These are phyloP conservation scores for Phaeosphaeria sp. DNA, from an alignment of 2,329 filamentous ascomycete genomes.

Conservation along the genomic window DNA sequence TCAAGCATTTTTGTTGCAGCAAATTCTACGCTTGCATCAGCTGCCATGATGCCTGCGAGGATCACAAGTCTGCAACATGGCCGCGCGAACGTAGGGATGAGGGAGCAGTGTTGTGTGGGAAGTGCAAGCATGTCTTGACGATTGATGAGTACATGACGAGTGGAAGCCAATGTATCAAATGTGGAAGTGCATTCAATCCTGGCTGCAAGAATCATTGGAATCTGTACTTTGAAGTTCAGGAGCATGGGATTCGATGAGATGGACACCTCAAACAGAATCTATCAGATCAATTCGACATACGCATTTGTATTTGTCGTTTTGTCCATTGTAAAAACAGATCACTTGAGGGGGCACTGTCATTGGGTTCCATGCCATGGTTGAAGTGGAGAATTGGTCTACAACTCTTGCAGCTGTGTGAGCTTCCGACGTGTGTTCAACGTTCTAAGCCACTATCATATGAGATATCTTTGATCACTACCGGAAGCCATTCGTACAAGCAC, in stretches of 20 bases:
- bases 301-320: too few species aligned
- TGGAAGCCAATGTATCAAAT: slow-evolving; percentile 34
- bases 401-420: not conserved
- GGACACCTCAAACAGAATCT: too few species aligned
- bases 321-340: too few species aligned
- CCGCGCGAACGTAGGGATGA: slow-evolving; percentile 20
- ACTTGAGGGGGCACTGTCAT: too few species aligned
- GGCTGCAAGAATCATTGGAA: slow-evolving; percentile 45
- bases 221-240: slow-evolving; percentile 36
- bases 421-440: not conserved
- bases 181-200: slow-evolving; percentile 41
- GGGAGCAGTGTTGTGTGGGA: slow-evolving; percentile 39
- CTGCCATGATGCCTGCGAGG: slow-evolving; percentile 39
- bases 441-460: not conserved
- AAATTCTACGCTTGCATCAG: slow-evolving; percentile 47
- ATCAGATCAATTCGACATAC: too few species aligned
- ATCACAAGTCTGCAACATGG: slow-evolving; percentile 35
- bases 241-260: not conserved
- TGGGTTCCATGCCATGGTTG: not conserved
- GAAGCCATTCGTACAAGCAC: slow-evolving; percentile 1
- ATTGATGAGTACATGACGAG: slow-evolving; percentile 40
- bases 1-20: slow-evolving; percentile 44
- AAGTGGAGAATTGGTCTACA: not conserved
- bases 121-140: slow-evolving; percentile 34
- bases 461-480: not conserved